phyloP scores from a whole-genome alignment of 2,329 filamentous ascomycete species.

The Fusarium sublunatum region DNA sequence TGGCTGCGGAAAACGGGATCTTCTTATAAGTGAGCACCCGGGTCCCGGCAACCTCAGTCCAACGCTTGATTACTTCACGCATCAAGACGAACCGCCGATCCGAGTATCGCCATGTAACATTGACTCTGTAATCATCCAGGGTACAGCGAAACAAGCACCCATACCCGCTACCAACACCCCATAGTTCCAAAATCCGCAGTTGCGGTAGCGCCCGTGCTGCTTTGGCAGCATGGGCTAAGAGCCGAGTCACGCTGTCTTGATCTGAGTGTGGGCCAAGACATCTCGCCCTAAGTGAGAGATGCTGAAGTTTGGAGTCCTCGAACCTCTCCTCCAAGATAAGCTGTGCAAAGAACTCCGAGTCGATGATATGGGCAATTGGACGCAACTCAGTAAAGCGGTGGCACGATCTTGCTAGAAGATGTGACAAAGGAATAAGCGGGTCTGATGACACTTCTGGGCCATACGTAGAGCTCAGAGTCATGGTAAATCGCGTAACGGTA shows the following conservation, averaged over 20 bases:
- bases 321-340: not conserved
- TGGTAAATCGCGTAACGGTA: slow-evolving; percentile 4
- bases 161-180: not conserved
- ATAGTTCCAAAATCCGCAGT: slow-evolving; percentile 23
- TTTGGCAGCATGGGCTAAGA: not conserved
- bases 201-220: slow-evolving; percentile 13
- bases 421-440: not conserved
- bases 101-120: slow-evolving; percentile 19
- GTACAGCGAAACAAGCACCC: slow-evolving; percentile 23
- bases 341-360: not conserved
- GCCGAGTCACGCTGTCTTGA: not conserved
- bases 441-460: no score
- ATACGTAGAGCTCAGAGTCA: no score
- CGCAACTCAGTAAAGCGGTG: slow-evolving; percentile 16
- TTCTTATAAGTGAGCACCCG: no score
- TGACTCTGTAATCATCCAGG: not conserved
- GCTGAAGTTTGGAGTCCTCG: slow-evolving; percentile 9
- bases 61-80: not conserved
- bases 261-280: rapidly evolving
- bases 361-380: not conserved
- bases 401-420: slow-evolving; percentile 3
- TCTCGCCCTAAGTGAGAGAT: not conserved
- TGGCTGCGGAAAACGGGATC: no score
- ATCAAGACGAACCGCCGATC: not conserved
- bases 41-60: not conserved